Conservation (phyloP, 2,329 filamentous ascomycete genomes). For the Colletotrichum eremochloae region DNA sequence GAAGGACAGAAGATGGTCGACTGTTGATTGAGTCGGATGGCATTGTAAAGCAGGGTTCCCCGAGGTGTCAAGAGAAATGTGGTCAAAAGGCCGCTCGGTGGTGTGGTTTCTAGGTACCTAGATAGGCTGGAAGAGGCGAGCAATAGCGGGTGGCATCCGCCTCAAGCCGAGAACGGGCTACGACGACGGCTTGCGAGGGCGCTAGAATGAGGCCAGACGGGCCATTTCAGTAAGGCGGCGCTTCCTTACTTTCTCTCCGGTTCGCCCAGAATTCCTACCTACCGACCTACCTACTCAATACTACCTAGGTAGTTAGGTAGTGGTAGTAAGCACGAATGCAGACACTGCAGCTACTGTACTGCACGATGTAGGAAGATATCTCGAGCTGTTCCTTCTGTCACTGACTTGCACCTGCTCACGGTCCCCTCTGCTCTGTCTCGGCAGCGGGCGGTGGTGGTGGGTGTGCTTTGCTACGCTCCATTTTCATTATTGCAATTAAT, state of each 20-base stretch:
- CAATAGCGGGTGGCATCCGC: conserved; percentile 19
- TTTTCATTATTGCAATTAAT: neutral
- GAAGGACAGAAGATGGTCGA: neutral
- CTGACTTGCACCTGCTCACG: conserved; percentile 1
- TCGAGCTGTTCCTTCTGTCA: conserved; percentile 5
- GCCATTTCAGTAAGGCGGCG: conserved; percentile 11
- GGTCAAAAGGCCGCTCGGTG: neutral
- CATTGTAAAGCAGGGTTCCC: neutral
- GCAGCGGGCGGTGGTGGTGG: neutral
- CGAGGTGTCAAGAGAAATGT: conserved; percentile 3
- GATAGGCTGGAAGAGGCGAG: conserved; percentile 26
- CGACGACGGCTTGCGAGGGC: neutral
- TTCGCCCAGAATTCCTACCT: neutral
- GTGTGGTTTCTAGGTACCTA: conserved; percentile 10
- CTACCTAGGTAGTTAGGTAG: neutral
- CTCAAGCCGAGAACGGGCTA: conserved; percentile 1
- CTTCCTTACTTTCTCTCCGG: conserved; percentile 19
- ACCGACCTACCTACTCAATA: too few species aligned
- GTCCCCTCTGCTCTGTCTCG: neutral
- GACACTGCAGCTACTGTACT: neutral
- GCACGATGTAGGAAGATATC: neutral
- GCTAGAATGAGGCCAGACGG: conserved; percentile 28
- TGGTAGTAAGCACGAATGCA: neutral
- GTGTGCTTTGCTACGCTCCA: neutral
- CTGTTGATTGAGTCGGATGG: neutral